These are phyloP conservation scores for Colletotrichum tofieldiae DNA, from an alignment of 2,329 filamentous ascomycete genomes.

Conservation along the genomic window DNA sequence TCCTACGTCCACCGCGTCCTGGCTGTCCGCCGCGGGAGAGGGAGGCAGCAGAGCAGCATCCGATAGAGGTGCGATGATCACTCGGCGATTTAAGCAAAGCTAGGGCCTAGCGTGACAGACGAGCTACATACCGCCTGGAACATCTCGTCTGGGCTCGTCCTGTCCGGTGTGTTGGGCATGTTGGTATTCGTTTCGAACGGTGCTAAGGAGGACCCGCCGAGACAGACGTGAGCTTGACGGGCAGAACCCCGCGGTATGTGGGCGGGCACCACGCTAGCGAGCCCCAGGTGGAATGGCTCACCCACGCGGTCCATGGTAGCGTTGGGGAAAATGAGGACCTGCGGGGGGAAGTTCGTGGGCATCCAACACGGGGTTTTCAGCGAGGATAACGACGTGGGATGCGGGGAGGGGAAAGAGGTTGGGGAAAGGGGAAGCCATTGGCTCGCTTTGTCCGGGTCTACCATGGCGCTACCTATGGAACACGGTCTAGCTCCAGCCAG, in stretches of 20 bases:
- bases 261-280: neutral
- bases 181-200: neutral
- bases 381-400: slow-evolving; percentile 35
- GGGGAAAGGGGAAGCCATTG: slow-evolving; percentile 16
- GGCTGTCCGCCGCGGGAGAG: neutral
- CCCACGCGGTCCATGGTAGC: neutral
- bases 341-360: neutral
- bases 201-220: neutral
- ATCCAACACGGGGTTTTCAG: slow-evolving; percentile 22
- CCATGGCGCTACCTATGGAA: neutral
- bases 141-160: neutral
- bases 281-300: neutral
- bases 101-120: slow-evolving; percentile 1
- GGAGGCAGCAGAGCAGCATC: neutral
- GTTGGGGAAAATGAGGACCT: neutral
- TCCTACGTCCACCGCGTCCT: neutral
- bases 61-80: neutral
- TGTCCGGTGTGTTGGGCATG: neutral
- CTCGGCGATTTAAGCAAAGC: neutral
- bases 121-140: neutral
- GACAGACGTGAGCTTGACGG: neutral
- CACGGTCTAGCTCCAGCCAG: slow-evolving; percentile 7
- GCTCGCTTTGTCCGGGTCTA: slow-evolving; percentile 27
- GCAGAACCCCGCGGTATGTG: neutral
- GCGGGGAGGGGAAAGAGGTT: slow-evolving; percentile 11